A percentile compares a stretch with the other conserved stretches of the same genome.
phyloP scores from a whole-genome alignment of 139 green algal genomes.

The Pycnococcus provasolii region DNA sequence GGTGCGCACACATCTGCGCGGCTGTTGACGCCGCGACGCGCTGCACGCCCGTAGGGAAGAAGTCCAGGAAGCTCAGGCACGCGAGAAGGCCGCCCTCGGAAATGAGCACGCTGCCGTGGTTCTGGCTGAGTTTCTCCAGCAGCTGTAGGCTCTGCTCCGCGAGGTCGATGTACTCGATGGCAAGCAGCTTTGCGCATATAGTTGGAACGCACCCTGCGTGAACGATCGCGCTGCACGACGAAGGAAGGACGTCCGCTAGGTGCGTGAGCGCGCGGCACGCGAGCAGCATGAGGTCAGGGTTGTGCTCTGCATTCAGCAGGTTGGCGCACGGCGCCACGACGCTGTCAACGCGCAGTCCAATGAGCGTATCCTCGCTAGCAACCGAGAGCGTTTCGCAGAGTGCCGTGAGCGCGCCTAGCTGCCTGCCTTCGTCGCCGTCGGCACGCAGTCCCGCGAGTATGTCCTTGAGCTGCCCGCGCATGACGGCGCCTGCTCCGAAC shows the following conservation, averaged over 20 bases:
- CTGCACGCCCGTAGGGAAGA: slow-evolving; percentile 88
- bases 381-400: slow-evolving; percentile 87
- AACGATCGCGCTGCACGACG: slow-evolving; percentile 59
- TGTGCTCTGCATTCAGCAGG: slow-evolving; percentile 73
- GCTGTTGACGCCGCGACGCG: slow-evolving; percentile 74
- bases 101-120: slow-evolving; percentile 59
- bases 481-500: slow-evolving; percentile 2
- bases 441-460: slow-evolving; percentile 61
- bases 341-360: slow-evolving; percentile 64
- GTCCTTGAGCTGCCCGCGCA: slow-evolving; percentile 45
- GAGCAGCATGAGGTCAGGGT: slow-evolving; percentile 86
- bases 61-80: slow-evolving; percentile 87
- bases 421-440: slow-evolving; percentile 59
- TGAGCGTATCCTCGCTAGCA: slow-evolving; percentile 71
- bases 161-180: slow-evolving; percentile 96
- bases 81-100: slow-evolving; percentile 67
- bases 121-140: slow-evolving; percentile 86
- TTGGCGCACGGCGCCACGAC: slow-evolving; percentile 78
- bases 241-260: slow-evolving; percentile 74
- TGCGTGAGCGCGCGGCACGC: slow-evolving; percentile 80
- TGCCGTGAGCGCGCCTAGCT: slow-evolving; percentile 68
- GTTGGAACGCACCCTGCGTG: slow-evolving; percentile 65
- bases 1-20: slow-evolving; percentile 71
- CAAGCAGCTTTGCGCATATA: slow-evolving; percentile 75
- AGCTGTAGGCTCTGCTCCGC: slow-evolving; percentile 80